Percentiles rank a stretch among this genome's conserved stretches.
These are phyloP conservation scores for Fusarium bulbicola DNA, from an alignment of 2,329 filamentous ascomycete genomes.

Conservation along the genomic window DNA sequence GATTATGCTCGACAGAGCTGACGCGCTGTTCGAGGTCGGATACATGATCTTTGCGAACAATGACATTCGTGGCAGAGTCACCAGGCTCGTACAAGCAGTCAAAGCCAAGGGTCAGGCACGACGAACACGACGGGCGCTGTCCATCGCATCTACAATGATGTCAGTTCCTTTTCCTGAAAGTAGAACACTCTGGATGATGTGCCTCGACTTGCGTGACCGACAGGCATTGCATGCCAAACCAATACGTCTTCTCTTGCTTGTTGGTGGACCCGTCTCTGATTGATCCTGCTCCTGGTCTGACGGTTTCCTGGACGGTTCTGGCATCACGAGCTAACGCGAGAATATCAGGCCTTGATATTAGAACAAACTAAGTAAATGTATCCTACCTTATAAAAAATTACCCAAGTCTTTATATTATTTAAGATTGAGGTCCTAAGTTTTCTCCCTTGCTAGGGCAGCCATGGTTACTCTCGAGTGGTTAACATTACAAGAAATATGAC, in stretches of 20 bases:
- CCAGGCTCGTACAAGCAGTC: background rate
- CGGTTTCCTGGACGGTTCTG: background rate
- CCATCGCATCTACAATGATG: background rate
- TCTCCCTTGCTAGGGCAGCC: no score
- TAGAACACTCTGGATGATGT: no score
- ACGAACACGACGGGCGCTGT: background rate
- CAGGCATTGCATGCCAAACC: background rate
- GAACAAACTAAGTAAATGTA: no score
- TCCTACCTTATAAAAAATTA: no score
- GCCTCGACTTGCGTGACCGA: background rate
- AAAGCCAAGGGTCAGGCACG: background rate
- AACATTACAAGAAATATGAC: rapidly evolving
- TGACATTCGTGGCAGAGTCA: background rate
- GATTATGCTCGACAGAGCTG: background rate
- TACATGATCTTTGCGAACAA: background rate
- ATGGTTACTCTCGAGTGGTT: no score
- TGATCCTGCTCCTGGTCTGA: background rate
- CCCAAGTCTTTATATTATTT: no score
- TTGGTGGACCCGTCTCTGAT: background rate
- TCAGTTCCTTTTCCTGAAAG: rapidly evolving
- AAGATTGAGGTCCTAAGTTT: no score
- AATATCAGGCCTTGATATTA: no score
- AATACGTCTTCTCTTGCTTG: background rate
- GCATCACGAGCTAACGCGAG: background rate
- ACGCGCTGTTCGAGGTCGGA: background rate